These are phyloP conservation scores for Penicillium psychrosexuale DNA, from an alignment of 2,329 filamentous ascomycete genomes.

Conservation along the genomic window DNA sequence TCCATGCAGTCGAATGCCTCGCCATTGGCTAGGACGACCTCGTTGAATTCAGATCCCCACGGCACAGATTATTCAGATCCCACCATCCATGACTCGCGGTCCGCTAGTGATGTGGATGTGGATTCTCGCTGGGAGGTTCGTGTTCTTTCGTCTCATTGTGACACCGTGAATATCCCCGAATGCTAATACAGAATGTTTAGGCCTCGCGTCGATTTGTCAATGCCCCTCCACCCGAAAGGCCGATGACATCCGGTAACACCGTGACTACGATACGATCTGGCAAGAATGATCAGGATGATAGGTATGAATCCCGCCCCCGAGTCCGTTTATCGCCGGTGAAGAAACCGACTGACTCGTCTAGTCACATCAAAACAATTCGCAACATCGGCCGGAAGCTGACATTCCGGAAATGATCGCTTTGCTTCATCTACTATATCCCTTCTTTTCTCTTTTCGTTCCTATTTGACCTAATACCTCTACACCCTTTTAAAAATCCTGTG, in stretches of 20 bases:
- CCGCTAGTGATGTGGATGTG: slow-evolving; percentile 36
- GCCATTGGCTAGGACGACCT: slow-evolving; percentile 36
- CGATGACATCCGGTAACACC: slow-evolving; percentile 30
- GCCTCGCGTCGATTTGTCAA: slow-evolving; percentile 36
- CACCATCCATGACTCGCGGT: slow-evolving; percentile 32
- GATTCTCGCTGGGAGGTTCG: slow-evolving; percentile 41
- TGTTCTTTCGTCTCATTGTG: neutral
- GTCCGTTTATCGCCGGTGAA: neutral
- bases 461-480: slow-evolving; percentile 7
- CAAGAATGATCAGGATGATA: slow-evolving; percentile 31
- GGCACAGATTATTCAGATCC: slow-evolving; percentile 23
- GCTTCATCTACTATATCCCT: neutral
- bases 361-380: slow-evolving; percentile 35
- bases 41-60: slow-evolving; percentile 33
- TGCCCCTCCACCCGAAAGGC: slow-evolving; percentile 28
- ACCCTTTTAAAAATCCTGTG: neutral
- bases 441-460: neutral
- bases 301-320: slow-evolving; percentile 24
- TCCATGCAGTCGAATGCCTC: slow-evolving; percentile 39
- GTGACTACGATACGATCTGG: slow-evolving; percentile 24
- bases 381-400: slow-evolving; percentile 39
- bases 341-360: slow-evolving; percentile 12
- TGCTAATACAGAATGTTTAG: slow-evolving; percentile 23
- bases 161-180: neutral
- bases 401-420: slow-evolving; percentile 19